phyloP scores from a whole-genome alignment of 352 stramenopile species.

The Phytophthora podocarpi region DNA sequence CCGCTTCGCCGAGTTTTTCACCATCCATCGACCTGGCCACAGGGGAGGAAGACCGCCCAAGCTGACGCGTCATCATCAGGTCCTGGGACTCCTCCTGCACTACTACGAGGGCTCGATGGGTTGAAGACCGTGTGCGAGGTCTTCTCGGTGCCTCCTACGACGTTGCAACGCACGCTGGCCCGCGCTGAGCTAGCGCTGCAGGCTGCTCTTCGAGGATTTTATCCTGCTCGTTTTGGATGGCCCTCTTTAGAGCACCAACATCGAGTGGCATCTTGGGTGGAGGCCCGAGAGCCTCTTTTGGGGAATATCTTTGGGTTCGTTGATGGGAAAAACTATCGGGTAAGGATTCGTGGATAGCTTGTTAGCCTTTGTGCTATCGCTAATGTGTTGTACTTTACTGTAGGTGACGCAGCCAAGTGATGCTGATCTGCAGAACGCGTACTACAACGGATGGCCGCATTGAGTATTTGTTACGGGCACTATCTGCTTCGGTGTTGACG shows the following conservation, averaged over 20 bases:
- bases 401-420: no score
- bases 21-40: neutral
- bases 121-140: neutral
- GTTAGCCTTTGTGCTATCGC: no score
- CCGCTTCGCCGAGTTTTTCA: neutral
- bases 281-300: no score
- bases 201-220: neutral
- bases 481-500: no score
- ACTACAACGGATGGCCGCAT: no score
- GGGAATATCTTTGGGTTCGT: no score
- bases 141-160: neutral
- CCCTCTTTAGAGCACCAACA: neutral
- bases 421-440: no score
- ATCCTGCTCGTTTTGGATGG: neutral
- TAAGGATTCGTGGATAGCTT: no score
- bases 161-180: neutral
- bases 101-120: slow-evolving; percentile 1
- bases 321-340: no score
- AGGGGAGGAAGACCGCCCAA: neutral
- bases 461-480: no score
- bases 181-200: neutral
- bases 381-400: no score
- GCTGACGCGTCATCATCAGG: neutral
- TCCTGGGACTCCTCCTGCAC: neutral
- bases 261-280: no score